Percentiles rank a stretch among this genome's conserved stretches.
These are phyloP conservation scores for Cicer pinnatifidum DNA, from an alignment of 306 rosid species.

Conservation along the genomic window DNA sequence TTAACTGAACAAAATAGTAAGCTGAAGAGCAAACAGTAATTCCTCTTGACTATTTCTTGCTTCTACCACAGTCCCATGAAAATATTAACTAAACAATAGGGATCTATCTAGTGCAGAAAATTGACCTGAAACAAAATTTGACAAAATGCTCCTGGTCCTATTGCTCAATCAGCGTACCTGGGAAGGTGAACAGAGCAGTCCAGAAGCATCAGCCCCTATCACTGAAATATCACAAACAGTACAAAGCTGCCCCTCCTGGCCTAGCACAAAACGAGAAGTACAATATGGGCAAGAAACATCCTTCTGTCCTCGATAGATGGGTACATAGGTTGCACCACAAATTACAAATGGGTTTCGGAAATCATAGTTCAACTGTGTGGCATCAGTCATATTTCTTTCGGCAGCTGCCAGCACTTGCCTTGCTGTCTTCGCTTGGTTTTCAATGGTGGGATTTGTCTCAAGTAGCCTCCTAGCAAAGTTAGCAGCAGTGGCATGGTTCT, in stretches of 20 bases:
- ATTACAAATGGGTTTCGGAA: conserved; percentile 90
- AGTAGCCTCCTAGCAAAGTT: conserved; percentile 86
- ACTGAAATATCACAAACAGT: conserved; percentile 87
- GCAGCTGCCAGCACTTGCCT: conserved; percentile 91
- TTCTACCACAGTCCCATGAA: conserved; percentile 41
- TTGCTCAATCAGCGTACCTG: conserved; percentile 71
- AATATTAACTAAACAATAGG: conserved; percentile 37
- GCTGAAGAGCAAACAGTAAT: conserved; percentile 37
- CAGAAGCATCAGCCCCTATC: conserved; percentile 92
- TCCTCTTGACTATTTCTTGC: conserved; percentile 45
- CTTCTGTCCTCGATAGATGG: conserved; percentile 90
- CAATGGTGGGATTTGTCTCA: conserved; percentile 81
- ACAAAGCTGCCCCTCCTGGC: conserved; percentile 81
- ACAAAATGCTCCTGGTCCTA: conserved; percentile 46
- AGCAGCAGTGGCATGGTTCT: conserved; percentile 87
- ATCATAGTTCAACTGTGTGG: conserved; percentile 77
- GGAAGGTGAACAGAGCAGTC: conserved; percentile 81
- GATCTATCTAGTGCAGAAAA: conserved; percentile 50
- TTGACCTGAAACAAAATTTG: conserved; percentile 46
- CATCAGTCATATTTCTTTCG: conserved; percentile 87
- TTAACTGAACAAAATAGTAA: conserved; percentile 38
- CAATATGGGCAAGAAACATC: conserved; percentile 88
- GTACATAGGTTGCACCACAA: conserved; percentile 93
- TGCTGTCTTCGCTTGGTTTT: conserved; percentile 77
- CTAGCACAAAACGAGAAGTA: conserved; percentile 80